A percentile compares a stretch with the other conserved stretches of the same genome.
Evolutionary conservation across 768 basidiomycete genomes (phyloP).

Genomic region (Suillus luteus): DNA sequence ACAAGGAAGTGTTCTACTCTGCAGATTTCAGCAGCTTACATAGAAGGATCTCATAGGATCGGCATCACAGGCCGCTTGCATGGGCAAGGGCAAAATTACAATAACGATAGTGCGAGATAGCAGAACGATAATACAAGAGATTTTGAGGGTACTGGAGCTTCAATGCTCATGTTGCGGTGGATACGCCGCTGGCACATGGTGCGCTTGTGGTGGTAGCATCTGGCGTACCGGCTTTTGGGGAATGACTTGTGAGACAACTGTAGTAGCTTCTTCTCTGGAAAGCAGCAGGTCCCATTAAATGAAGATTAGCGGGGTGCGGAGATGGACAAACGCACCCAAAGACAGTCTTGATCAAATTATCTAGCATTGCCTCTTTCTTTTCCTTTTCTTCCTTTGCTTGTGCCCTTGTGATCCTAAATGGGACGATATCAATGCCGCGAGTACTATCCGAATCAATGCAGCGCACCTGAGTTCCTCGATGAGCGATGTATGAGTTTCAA

Average conservation of each 20-base stretch:
- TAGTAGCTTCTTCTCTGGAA: slow-evolving; percentile 30
- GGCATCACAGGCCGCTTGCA: not conserved
- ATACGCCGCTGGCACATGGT: slow-evolving; percentile 18
- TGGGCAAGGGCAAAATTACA: not conserved
- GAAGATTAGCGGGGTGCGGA: slow-evolving; percentile 6
- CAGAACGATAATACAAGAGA: not conserved
- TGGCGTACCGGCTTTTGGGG: slow-evolving; percentile 16
- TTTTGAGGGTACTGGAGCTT: not conserved
- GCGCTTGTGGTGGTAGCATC: slow-evolving; percentile 17
- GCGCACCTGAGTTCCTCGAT: slow-evolving; percentile 57
- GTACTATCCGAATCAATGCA: not conserved
- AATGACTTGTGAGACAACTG: slow-evolving; percentile 12
- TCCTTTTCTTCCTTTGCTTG: slow-evolving; percentile 56
- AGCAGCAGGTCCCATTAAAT: slow-evolving; percentile 1
- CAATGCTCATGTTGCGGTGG: slow-evolving; percentile 5
- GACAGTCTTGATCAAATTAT: slow-evolving; percentile 47
- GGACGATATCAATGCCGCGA: not conserved
- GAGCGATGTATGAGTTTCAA: slow-evolving; percentile 67
- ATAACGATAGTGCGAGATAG: not conserved
- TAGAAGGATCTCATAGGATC: not conserved
- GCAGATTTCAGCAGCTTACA: not conserved
- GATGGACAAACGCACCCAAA: slow-evolving; percentile 49
- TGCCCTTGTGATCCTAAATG: slow-evolving; percentile 42
- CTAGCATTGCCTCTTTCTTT: slow-evolving; percentile 63
- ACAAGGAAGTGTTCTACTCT: not conserved